phyloP scores from a whole-genome alignment of 352 stramenopile species.

The Phytopythium sindhum region DNA sequence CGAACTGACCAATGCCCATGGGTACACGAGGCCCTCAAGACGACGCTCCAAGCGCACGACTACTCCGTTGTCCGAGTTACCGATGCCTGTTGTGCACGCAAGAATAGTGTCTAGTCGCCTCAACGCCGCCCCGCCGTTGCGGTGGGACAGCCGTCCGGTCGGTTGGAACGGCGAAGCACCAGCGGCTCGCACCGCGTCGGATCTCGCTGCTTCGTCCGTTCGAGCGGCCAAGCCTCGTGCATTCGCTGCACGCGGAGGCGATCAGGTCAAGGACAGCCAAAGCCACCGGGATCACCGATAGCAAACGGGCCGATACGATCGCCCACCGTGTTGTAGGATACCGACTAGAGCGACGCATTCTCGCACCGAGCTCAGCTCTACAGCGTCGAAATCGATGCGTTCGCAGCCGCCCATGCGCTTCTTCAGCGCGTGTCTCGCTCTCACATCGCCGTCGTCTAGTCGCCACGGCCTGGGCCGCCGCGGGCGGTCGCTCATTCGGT shows the following conservation, averaged over 20 bases:
- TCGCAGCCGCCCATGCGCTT: neutral
- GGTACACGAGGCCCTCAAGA: neutral
- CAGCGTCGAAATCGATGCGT: neutral
- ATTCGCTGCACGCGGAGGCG: neutral
- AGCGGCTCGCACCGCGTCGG: neutral
- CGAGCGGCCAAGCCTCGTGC: no score
- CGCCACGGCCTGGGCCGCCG: neutral
- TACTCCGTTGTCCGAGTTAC: neutral
- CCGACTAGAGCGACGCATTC: neutral
- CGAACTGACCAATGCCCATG: neutral
- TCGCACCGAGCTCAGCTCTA: no score
- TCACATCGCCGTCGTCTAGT: neutral
- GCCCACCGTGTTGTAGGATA: neutral
- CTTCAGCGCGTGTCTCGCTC: neutral
- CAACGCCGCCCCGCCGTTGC: no score
- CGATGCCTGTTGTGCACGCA: no score
- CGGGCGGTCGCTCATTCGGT: neutral
- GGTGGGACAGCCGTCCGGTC: neutral
- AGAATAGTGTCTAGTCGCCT: no score
- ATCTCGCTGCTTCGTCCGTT: neutral
- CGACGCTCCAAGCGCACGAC: neutral
- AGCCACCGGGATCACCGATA: neutral
- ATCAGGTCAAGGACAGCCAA: no score
- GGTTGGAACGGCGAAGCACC: neutral
- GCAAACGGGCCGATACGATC: neutral